Conservation (phyloP, 2,329 filamentous ascomycete genomes). For the Colletotrichum truncatum region DNA sequence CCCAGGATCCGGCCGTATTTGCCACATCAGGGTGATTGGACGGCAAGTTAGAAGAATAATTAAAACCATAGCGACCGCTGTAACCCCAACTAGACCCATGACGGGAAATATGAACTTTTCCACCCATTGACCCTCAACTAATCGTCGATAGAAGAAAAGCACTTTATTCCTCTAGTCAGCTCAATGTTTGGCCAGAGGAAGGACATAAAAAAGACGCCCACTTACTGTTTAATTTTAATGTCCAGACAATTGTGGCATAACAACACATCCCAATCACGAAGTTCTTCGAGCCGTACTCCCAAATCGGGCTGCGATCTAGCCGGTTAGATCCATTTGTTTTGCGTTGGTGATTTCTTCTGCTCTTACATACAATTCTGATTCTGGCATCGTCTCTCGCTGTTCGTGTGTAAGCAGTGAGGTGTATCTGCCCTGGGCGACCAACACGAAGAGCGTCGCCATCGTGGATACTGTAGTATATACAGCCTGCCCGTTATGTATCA, state of each 20-base stretch:
- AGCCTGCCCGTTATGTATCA: neutral
- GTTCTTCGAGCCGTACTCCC: constrained; percentile 43
- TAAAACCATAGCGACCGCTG: constrained; percentile 36
- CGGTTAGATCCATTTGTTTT: neutral
- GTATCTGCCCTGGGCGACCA: constrained; percentile 39
- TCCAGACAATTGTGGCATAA: constrained; percentile 48
- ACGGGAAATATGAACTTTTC: constrained; percentile 45
- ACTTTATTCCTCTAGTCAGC: constrained; percentile 19
- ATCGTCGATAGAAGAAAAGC: constrained; percentile 48
- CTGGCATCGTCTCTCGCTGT: constrained; percentile 40
- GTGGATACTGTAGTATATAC: neutral
- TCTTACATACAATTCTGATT: constrained; percentile 33
- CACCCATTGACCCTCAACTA: constrained; percentile 45
- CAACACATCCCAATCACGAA: constrained; percentile 41
- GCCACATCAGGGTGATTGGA: constrained; percentile 45
- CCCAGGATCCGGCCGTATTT: constrained; percentile 47
- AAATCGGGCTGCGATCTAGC: constrained; percentile 24
- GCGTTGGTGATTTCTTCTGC: neutral
- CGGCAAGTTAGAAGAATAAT: constrained; percentile 41
- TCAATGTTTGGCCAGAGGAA: too few species aligned
- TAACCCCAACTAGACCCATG: constrained; percentile 40
- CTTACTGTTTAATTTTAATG: constrained; percentile 46
- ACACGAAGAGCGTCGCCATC: constrained; percentile 33
- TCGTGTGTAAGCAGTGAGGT: constrained; percentile 40
- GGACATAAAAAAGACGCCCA: accelerated